Percentiles rank a stretch among this genome's conserved stretches.
These are phyloP conservation scores for Phytopythium litorale DNA, from an alignment of 352 stramenopile species.

Conservation along the genomic window DNA sequence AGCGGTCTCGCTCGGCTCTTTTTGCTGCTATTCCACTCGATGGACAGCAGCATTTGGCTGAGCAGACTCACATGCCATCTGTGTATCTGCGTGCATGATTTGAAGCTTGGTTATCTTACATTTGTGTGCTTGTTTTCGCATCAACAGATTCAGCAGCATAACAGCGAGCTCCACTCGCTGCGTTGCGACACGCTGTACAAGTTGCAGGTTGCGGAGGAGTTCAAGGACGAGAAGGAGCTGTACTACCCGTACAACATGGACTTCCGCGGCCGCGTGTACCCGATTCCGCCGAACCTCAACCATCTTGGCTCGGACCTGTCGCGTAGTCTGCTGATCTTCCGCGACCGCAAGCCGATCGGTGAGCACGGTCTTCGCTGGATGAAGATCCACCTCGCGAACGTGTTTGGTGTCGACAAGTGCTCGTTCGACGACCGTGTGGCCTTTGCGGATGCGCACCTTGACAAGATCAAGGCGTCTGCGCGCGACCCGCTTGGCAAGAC, in stretches of 20 bases:
- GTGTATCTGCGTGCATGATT: not conserved
- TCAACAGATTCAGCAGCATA: conserved; percentile 71
- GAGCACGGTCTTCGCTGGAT: conserved; percentile 96
- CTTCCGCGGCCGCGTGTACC: conserved; percentile 98
- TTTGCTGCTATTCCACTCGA: not conserved
- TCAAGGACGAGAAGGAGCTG: conserved; percentile 94
- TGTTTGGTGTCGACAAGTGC: conserved; percentile 90
- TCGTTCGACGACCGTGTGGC: conserved; percentile 96
- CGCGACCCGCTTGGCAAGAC: conserved; percentile 86
- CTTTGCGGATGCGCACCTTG: conserved; percentile 93
- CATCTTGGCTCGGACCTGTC: conserved; percentile 99
- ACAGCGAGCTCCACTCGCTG: conserved; percentile 92
- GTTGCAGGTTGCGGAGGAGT: conserved; percentile 94
- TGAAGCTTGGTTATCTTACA: not conserved
- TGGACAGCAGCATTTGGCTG: not conserved
- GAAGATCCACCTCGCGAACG: conserved; percentile 96
- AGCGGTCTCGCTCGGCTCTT: conserved; percentile 27
- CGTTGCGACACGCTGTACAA: conserved; percentile 95
- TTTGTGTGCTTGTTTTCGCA: conserved; percentile 1
- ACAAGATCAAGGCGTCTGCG: conserved; percentile 91
- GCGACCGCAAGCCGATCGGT: conserved; percentile 93
- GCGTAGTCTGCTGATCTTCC: conserved; percentile 95
- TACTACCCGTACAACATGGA: conserved; percentile 99
- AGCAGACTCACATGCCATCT: not conserved
- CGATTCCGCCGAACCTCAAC: conserved; percentile 98